Percentiles rank a stretch among this genome's conserved stretches.
Evolutionary conservation across 352 stramenopile species (phyloP).

Genomic region (Globisporangium canariense): DNA sequence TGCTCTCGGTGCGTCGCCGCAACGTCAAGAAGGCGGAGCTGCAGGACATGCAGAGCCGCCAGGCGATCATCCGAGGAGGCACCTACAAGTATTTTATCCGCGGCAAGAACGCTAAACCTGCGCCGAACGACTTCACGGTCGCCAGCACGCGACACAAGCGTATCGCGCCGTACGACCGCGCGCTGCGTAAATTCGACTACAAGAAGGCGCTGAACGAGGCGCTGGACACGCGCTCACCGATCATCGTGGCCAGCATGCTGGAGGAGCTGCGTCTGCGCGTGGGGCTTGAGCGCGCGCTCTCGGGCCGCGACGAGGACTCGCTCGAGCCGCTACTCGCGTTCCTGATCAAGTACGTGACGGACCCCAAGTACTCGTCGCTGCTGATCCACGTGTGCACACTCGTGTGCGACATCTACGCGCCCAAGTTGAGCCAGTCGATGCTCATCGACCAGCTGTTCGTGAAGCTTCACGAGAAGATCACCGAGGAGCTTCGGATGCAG

Average conservation of each 20-base stretch:
- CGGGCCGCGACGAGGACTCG: conserved; percentile 91
- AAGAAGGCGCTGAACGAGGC: conserved; percentile 94
- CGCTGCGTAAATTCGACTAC: conserved; percentile 95
- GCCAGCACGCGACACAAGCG: conserved; percentile 84
- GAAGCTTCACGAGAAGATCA: conserved; percentile 88
- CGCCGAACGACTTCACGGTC: conserved; percentile 74
- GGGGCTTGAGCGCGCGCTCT: conserved; percentile 87
- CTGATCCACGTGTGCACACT: conserved; percentile 92
- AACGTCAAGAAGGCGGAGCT: conserved; percentile 67
- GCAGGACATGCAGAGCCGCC: conserved; percentile 60
- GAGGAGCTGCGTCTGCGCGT: conserved; percentile 93
- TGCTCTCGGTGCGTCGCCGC: conserved; percentile 79
- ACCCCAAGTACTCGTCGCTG: conserved; percentile 91
- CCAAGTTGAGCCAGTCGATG: conserved; percentile 88
- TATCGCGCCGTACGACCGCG: conserved; percentile 90
- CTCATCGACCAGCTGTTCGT: conserved; percentile 94
- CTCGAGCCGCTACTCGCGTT: conserved; percentile 95
- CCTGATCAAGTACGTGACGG: conserved; percentile 93
- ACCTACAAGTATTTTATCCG: conserved; percentile 91
- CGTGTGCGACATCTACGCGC: conserved; percentile 92
- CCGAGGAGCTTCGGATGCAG: conserved; percentile 82
- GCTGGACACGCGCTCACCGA: conserved; percentile 87
- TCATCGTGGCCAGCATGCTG: conserved; percentile 92
- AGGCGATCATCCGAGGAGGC: conserved; percentile 73
- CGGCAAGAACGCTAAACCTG: conserved; percentile 80